These are phyloP conservation scores for Fusarium sp. DNA, from an alignment of 2,329 filamentous ascomycete genomes.

Conservation along the genomic window DNA sequence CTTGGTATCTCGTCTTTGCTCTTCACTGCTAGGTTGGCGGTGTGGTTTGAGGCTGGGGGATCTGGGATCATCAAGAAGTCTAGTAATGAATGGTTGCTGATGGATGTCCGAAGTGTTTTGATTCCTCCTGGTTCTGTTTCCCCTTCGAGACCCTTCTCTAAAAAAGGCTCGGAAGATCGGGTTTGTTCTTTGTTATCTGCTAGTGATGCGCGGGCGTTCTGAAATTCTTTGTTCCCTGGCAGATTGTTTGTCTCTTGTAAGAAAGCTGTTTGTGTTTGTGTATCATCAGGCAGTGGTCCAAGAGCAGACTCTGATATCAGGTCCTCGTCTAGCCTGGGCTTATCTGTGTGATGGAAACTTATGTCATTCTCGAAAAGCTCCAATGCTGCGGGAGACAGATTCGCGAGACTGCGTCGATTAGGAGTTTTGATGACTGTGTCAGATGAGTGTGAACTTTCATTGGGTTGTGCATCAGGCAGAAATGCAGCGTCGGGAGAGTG, in stretches of 20 bases:
- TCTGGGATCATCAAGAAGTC: conserved; percentile 1
- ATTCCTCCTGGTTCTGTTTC: conserved; percentile 25
- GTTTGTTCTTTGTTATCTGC: not conserved
- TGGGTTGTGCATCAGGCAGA: not conserved
- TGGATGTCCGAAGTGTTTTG: conserved; percentile 2
- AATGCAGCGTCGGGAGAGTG: not conserved
- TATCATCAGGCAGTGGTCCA: not conserved
- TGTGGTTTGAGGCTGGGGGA: conserved; percentile 3
- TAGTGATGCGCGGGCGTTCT: not conserved
- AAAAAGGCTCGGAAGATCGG: conserved; percentile 49
- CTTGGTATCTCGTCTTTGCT: not conserved
- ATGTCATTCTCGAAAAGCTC: conserved; percentile 50
- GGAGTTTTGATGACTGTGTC: conserved; percentile 54
- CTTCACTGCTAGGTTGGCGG: conserved; percentile 5
- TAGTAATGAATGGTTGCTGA: conserved; percentile 5
- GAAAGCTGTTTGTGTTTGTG: not conserved
- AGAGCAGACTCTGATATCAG: not conserved
- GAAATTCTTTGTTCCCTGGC: conserved; percentile 3
- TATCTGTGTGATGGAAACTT: conserved; percentile 40
- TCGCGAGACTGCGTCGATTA: conserved; percentile 39
- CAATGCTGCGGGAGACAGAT: conserved; percentile 40
- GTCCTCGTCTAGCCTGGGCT: not conserved
- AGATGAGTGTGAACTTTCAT: conserved; percentile 45
- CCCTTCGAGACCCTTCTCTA: conserved; percentile 45
- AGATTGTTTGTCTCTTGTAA: not conserved